Conservation (phyloP, 768 basidiomycete species). For the Russula brevipes region DNA sequence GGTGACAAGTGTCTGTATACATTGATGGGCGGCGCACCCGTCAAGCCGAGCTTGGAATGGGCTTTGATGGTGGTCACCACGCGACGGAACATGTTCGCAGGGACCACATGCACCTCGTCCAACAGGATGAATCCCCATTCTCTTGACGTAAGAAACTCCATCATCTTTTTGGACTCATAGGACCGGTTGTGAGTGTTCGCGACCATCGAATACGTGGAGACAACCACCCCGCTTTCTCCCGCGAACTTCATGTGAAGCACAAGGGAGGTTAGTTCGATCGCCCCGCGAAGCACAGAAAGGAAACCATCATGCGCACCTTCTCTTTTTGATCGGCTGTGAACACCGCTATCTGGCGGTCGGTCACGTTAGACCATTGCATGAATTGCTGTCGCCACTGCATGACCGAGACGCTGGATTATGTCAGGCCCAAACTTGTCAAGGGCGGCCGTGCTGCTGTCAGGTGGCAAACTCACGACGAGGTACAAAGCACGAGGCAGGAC, state of each 20-base stretch:
- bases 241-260: slow-evolving; percentile 59
- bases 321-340: slow-evolving; percentile 99
- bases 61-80: slow-evolving; percentile 99
- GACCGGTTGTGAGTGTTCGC: slow-evolving; percentile 97
- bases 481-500: slow-evolving; percentile 94
- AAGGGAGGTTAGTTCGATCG: slow-evolving; percentile 16
- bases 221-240: slow-evolving; percentile 95
- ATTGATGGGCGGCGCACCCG: slow-evolving; percentile 50
- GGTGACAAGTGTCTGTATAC: background rate
- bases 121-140: slow-evolving; percentile 99
- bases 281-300: slow-evolving; percentile 16
- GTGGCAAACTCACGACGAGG: slow-evolving; percentile 74
- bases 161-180: slow-evolving; percentile 99
- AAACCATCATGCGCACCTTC: slow-evolving; percentile 49
- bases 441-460: background rate
- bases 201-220: slow-evolving; percentile 99
- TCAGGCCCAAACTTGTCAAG: slow-evolving; percentile 5
- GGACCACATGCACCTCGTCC: slow-evolving; percentile 98
- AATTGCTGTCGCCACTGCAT: slow-evolving; percentile 99
- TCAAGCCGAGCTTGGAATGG: slow-evolving; percentile 95
- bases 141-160: slow-evolving; percentile 97
- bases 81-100: slow-evolving; percentile 96
- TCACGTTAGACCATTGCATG: slow-evolving; percentile 97
- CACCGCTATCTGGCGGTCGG: slow-evolving; percentile 92
- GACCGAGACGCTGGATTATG: slow-evolving; percentile 65